Evolutionary conservation across 2,329 filamentous ascomycete species (phyloP).

Genomic region (Fusarium fujikuroi): DNA sequence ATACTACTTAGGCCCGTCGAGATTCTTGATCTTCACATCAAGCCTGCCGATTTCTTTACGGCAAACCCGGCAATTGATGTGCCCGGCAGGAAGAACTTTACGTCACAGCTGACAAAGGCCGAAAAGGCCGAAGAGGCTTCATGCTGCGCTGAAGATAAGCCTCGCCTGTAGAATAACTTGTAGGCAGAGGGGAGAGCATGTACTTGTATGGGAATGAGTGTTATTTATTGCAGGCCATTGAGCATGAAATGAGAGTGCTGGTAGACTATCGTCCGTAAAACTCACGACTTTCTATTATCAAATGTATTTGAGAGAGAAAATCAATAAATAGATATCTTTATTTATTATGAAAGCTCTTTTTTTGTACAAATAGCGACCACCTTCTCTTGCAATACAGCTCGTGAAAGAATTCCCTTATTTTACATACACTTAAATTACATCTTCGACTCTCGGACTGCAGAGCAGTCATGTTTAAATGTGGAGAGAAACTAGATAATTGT

Average conservation of each 20-base stretch:
- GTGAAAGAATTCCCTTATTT: accelerated
- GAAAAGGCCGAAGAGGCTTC: accelerated
- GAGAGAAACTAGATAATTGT: accelerated
- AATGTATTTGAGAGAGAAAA: accelerated
- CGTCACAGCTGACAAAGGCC: not conserved
- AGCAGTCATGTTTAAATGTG: accelerated
- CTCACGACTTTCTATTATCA: accelerated
- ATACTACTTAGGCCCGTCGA: not conserved
- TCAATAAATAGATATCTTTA: accelerated
- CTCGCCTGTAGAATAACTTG: not conserved
- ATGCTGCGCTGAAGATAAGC: not conserved
- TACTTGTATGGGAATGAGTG: no score
- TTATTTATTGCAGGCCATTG: no score
- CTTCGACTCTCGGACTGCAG: accelerated
- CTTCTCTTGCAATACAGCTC: not conserved
- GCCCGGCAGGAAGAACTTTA: not conserved
- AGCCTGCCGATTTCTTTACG: slow-evolving; percentile 7
- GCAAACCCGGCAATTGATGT: slow-evolving; percentile 3
- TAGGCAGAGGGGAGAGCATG: no score
- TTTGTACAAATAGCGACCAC: no score
- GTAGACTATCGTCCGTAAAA: no score
- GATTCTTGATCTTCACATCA: slow-evolving; percentile 13
- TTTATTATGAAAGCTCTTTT: accelerated
- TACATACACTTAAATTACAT: accelerated
- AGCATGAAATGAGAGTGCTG: not conserved